phyloP scores from a whole-genome alignment of 2,329 filamentous ascomycete species.

The Didymella lethalis region DNA sequence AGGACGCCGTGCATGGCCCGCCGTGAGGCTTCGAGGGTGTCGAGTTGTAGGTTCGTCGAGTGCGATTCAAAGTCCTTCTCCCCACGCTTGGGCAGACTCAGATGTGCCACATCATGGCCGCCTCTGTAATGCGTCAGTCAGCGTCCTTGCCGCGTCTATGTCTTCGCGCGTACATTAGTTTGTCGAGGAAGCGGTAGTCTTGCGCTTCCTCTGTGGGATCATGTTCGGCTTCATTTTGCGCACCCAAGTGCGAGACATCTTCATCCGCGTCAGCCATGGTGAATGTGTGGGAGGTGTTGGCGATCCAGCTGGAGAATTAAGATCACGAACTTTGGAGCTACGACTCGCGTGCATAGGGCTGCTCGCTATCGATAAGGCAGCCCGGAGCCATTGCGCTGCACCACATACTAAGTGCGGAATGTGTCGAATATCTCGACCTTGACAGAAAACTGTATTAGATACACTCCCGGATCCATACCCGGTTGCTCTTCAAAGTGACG shows the following conservation, averaged over 20 bases:
- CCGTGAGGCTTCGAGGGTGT: constrained; percentile 79
- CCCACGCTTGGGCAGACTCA: constrained; percentile 82
- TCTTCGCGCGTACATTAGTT: constrained; percentile 58
- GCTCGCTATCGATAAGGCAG: constrained; percentile 13
- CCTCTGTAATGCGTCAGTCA: constrained; percentile 17
- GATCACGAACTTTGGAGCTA: constrained; percentile 20
- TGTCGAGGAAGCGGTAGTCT: constrained; percentile 80
- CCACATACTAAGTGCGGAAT: neutral
- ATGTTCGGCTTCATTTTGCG: constrained; percentile 41
- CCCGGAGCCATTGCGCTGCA: neutral
- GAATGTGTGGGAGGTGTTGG: neutral
- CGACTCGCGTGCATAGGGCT: constrained; percentile 20
- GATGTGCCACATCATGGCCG: constrained; percentile 33
- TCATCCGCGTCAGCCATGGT: constrained; percentile 50
- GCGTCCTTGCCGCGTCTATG: neutral
- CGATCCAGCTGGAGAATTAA: constrained; percentile 5
- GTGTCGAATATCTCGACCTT: no score
- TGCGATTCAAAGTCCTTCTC: constrained; percentile 98
- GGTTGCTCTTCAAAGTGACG: neutral
- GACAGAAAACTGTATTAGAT: neutral
- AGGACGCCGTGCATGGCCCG: constrained; percentile 90
- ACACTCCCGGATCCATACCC: neutral
- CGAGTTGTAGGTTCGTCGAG: constrained; percentile 81
- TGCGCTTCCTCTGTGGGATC: constrained; percentile 80
- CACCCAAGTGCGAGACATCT: constrained; percentile 40